Evolutionary conservation across 352 stramenopile species (phyloP).

Genomic region (Plasmopara muralis): DNA sequence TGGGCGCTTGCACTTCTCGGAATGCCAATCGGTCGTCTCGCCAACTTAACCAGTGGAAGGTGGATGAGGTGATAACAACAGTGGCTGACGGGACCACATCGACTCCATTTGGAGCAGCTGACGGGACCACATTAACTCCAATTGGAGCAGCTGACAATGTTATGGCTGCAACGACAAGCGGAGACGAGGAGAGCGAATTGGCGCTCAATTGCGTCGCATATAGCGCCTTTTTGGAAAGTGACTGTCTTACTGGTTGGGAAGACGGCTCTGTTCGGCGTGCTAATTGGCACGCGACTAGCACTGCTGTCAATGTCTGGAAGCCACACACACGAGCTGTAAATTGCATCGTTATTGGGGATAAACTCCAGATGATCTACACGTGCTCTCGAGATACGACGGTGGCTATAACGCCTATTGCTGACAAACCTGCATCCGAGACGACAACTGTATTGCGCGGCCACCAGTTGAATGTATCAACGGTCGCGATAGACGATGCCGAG

Average conservation of each 20-base stretch:
- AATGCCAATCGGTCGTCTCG: slow-evolving; percentile 13
- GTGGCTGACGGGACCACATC: slow-evolving; percentile 10
- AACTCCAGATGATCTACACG: slow-evolving; percentile 49
- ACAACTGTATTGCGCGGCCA: slow-evolving; percentile 36
- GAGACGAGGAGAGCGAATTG: slow-evolving; percentile 21
- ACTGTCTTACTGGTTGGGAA: slow-evolving; percentile 64
- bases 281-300: slow-evolving; percentile 24
- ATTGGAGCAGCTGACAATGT: slow-evolving; percentile 8
- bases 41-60: slow-evolving; percentile 43
- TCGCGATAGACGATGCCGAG: slow-evolving; percentile 48
- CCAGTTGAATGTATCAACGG: slow-evolving; percentile 62
- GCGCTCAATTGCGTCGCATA: slow-evolving; percentile 48
- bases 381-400: slow-evolving; percentile 75
- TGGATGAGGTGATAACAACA: slow-evolving; percentile 21
- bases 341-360: slow-evolving; percentile 37
- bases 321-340: slow-evolving; percentile 60
- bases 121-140: slow-evolving; percentile 15
- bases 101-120: slow-evolving; percentile 11
- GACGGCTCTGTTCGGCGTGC: slow-evolving; percentile 52
- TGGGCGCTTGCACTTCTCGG: slow-evolving; percentile 49
- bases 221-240: slow-evolving; percentile 19
- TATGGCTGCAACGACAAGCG: slow-evolving; percentile 5
- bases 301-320: slow-evolving; percentile 33
- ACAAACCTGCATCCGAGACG: slow-evolving; percentile 18
- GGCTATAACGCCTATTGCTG: slow-evolving; percentile 30